These are phyloP conservation scores for Psilocybe cubensis DNA, from an alignment of 768 basidiomycete genomes.

Conservation along the genomic window DNA sequence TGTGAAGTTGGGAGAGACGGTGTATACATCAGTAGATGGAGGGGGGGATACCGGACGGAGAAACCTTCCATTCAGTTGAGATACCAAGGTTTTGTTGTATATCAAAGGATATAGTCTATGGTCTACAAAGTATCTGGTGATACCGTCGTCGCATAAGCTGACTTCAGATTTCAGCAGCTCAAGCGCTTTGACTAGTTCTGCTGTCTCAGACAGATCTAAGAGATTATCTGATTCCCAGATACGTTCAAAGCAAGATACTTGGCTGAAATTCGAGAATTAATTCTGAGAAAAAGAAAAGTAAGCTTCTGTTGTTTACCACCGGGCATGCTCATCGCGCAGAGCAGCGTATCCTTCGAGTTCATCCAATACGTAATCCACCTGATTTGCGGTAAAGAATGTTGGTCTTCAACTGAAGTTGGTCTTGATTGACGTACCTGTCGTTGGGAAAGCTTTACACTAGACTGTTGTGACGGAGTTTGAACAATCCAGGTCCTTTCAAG, in stretches of 20 bases:
- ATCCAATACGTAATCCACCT: constrained; percentile 53
- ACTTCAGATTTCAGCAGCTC: constrained; percentile 19
- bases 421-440: constrained; percentile 38
- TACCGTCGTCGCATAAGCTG: constrained; percentile 17
- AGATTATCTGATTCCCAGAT: constrained; percentile 49
- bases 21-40: constrained; percentile 36
- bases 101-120: constrained; percentile 42
- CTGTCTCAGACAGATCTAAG: constrained; percentile 16
- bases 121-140: constrained; percentile 39
- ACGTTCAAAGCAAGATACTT: constrained; percentile 60
- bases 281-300: neutral
- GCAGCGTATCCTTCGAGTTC: constrained; percentile 50
- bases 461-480: constrained; percentile 34
- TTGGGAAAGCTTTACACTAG: constrained; percentile 36
- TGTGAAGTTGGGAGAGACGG: constrained; percentile 41
- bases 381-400: neutral
- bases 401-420: neutral
- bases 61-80: constrained; percentile 24
- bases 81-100: constrained; percentile 42
- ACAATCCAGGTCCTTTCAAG: constrained; percentile 33
- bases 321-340: constrained; percentile 38
- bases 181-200: constrained; percentile 26
- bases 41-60: constrained; percentile 32
- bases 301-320: constrained; percentile 34
- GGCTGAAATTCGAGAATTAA: constrained; percentile 30